Conservation (phyloP, 345 rosid genomes). For the Limnanthes douglasii region DNA sequence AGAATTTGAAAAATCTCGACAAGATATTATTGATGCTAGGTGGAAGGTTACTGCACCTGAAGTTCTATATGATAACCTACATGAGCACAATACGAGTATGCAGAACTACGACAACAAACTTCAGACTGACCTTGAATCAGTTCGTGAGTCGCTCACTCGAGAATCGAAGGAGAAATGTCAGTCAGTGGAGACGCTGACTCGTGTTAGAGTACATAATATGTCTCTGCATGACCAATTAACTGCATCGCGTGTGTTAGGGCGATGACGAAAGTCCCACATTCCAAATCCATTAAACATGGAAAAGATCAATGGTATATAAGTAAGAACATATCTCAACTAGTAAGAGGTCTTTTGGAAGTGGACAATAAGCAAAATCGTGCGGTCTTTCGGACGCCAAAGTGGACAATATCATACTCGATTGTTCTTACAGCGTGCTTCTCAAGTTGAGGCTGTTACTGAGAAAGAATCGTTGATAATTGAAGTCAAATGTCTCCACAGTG, state of each 20-base stretch:
- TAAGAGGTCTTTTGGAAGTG: too few relatives aligned
- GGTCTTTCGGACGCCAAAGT: too few relatives aligned
- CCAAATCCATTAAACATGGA: too few relatives aligned
- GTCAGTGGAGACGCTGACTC: constrained; percentile 67
- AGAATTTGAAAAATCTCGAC: too few relatives aligned
- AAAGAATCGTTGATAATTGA: constrained; percentile 55
- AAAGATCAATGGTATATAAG: too few relatives aligned
- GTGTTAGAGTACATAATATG: constrained; percentile 67
- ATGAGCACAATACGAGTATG: constrained; percentile 71
- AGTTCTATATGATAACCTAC: constrained; percentile 56
- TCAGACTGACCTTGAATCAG: constrained; percentile 42
- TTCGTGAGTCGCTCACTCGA: constrained; percentile 45
- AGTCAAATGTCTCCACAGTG: constrained; percentile 57
- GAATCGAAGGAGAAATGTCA: constrained; percentile 69
- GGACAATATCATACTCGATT: too few relatives aligned
- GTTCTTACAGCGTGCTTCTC: too few relatives aligned
- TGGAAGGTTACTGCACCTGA: constrained; percentile 56
- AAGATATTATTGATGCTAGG: too few relatives aligned
- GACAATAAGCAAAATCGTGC: too few relatives aligned
- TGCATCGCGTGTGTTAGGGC: constrained; percentile 59
- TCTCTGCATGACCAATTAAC: constrained; percentile 72
- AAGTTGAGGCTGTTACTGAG: constrained; percentile 58
- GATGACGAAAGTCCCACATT: too few relatives aligned
- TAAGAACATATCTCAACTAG: too few relatives aligned
- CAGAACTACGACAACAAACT: constrained; percentile 75